Evolutionary conservation across 2,329 filamentous ascomycete genomes (phyloP), one percentile per base, ranked within the genome.

Genomic region (Xylaria sp.): DNA sequence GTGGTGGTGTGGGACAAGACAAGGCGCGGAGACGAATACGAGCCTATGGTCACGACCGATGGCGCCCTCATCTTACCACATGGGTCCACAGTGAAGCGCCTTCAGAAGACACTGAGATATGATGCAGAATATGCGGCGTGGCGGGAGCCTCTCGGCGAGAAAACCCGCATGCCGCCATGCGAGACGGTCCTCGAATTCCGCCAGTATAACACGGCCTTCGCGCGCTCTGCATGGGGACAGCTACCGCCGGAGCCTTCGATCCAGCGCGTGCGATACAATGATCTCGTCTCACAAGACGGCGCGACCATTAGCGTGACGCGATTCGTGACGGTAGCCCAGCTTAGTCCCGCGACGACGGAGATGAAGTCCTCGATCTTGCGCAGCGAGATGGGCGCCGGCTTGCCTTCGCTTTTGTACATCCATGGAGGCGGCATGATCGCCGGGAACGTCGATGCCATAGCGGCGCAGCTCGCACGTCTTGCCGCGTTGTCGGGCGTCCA

Each of bases 391-490:
- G 55, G 62, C 21, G 55, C 34, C 1, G 54, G 54, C 1, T 5
- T 54, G 14, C 74, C 78, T 4, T 79, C 78, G 4, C 71, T 82
- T 7, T 59, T 80, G 9, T 78, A 81, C 63, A 65, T 79, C 30
- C 82, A 84, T 67, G 82, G 82, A 34, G 82, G 83, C 21, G 82
- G 82, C 42, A 79, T 80, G 67, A 75, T 83, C 12, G 69, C 74
- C 1, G 74, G 78, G 1, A 73, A 65, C 27, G 73, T 79, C 12
- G 74, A 76, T 0, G 55, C 77, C n/a, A 75, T 73, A 32, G 71
- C 73, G 14, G 58, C 70, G 2, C 50, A 72, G 0, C 69, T 81
- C 34, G 68, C 77, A 9, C 56, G 58, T 7, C 72, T 76, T 27
- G 79, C 78, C 1, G 57, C 60, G 3, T 56, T 69, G 2, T 77